These are phyloP conservation scores for Yamagishiella unicocca DNA, from an alignment of 139 green algal species.

Conservation along the genomic window DNA sequence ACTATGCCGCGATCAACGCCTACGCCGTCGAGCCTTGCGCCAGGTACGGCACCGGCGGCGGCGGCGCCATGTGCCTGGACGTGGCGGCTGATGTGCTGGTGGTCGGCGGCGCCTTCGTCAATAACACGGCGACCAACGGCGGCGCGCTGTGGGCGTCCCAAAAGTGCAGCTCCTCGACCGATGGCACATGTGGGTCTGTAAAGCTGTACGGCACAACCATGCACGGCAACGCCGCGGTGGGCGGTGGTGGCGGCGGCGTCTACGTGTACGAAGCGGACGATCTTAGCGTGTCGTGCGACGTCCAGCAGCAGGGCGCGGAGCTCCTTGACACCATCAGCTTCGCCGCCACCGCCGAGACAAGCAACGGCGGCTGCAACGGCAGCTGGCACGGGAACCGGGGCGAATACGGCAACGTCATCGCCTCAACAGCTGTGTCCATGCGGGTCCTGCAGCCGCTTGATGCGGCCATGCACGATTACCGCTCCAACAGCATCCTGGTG, in stretches of 20 bases:
- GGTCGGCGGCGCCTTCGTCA: background rate
- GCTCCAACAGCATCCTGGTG: slow-evolving; percentile 6
- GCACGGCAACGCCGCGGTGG: background rate
- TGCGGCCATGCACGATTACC: background rate
- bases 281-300: background rate
- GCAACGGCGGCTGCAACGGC: background rate
- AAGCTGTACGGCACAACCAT: background rate
- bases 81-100: background rate
- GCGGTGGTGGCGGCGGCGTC: slow-evolving; percentile 22
- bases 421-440: background rate
- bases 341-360: background rate
- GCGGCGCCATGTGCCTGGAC: slow-evolving; percentile 16
- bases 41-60: slow-evolving; percentile 13
- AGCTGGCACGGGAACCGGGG: slow-evolving; percentile 7
- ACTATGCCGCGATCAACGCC: background rate
- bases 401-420: slow-evolving; percentile 20
- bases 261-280: slow-evolving; percentile 13
- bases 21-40: slow-evolving; percentile 2
- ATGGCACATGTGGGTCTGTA: background rate
- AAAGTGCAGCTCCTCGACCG: background rate
- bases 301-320: background rate
- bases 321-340: background rate
- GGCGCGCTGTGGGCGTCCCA: slow-evolving; percentile 7
- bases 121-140: slow-evolving; percentile 32
- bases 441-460: background rate